phyloP scores from a whole-genome alignment of 345 rosid species.

The Diplotaxis tenuifolia region DNA sequence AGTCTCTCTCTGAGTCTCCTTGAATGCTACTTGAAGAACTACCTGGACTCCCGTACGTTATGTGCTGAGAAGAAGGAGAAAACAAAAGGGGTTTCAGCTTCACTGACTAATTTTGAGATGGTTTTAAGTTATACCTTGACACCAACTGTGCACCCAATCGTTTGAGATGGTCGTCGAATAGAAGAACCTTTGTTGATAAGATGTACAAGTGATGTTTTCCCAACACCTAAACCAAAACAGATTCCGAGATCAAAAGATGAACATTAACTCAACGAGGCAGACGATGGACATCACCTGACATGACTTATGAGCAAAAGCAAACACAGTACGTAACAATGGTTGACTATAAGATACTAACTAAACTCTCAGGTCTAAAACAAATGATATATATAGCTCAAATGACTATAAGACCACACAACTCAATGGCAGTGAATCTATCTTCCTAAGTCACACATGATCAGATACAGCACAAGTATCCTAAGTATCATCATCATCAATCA shows the following conservation, averaged over 20 bases:
- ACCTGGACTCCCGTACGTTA: slow-evolving; percentile 63
- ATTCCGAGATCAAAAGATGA: not conserved
- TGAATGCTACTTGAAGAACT: slow-evolving; percentile 85
- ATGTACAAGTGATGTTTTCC: not conserved
- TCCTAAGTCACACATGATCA: too few relatives aligned
- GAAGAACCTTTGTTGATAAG: not conserved
- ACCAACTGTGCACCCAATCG: not conserved
- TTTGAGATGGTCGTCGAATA: not conserved
- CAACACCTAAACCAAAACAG: not conserved
- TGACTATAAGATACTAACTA: too few relatives aligned
- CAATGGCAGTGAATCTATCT: too few relatives aligned
- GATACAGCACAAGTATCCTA: too few relatives aligned
- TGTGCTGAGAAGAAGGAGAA: slow-evolving; percentile 46
- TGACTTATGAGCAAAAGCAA: too few relatives aligned
- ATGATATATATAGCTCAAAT: too few relatives aligned
- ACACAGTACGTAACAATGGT: too few relatives aligned
- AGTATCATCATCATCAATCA: too few relatives aligned
- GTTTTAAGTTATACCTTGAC: not conserved
- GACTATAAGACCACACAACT: too few relatives aligned
- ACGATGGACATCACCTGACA: too few relatives aligned
- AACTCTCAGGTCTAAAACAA: too few relatives aligned
- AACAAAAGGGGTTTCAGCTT: not conserved
- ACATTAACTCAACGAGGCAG: not conserved
- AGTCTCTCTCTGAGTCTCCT: slow-evolving; percentile 92
- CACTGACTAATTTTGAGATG: not conserved